Base-by-base conservation (phyloP, 345 rosid genomes). In the Ceriops zippeliana region DNA sequence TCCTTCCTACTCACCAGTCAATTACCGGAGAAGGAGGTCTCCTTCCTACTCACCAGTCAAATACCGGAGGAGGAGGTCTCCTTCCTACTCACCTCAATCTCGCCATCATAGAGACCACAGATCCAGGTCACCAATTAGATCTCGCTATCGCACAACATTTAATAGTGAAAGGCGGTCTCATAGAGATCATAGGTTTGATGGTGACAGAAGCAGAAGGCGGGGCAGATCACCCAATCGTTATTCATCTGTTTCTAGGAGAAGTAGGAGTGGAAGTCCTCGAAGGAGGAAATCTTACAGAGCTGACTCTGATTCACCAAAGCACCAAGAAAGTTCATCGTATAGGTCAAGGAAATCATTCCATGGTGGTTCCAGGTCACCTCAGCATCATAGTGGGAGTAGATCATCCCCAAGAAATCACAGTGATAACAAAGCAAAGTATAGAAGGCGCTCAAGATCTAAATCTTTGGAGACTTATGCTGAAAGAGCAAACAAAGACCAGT, bases 61-160 rank as follows among this genome's bases (percentile, higher is more conserved):
- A 73, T 87, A 84, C 76, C 80, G 85, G 63, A 88, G 84, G 68
- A 75, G 73, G 64, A 88, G 88, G 77, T 88, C 97, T 74, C 90
- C 83, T 37, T 71, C 96, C 61, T 86, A 80, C 71, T 91, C 92
- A 6, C 95, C 96, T 72, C 86, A 84, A 0, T 71, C 83, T 54
- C 92, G 81, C 30, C 78, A 64, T 58, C 85, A 69, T n/a, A 81
- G 95, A 80, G 83, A 80, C 67, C 80, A 73, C 65, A 88, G 90
- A 73, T 86, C 90, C 26, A 89, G 90, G 76, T 86, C 98, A 47
- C 97, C 96, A 2, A 49, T 81, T 20, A 80, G 89, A 70, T 88
- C 79, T 70, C 86, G 79, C 34, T 71, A 78, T 69, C 79, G 76
- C 73, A 83, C 83, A 34, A 85, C 85, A 63, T 87, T 86, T 82